Percentiles rank a stretch among this genome's conserved stretches.
These are phyloP conservation scores for Penicillium riverlandense DNA, from an alignment of 495 filamentous ascomycete genomes.

Conservation along the genomic window DNA sequence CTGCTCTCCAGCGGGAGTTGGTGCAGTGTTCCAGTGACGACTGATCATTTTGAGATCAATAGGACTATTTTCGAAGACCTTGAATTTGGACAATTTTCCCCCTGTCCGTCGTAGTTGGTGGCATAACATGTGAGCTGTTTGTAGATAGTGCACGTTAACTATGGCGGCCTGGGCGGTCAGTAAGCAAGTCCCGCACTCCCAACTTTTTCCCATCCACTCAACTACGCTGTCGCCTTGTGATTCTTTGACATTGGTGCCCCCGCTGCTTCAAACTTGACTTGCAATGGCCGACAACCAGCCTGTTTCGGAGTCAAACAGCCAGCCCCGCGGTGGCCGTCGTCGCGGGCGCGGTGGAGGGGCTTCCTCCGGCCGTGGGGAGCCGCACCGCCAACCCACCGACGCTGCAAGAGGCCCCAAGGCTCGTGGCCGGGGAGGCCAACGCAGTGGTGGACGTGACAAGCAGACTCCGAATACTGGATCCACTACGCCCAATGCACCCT, in stretches of 20 bases:
- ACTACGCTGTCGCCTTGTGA: too few relatives aligned
- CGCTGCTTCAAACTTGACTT: conserved; percentile 2
- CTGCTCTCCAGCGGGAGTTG: conserved; percentile 37
- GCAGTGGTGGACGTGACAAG: conserved; percentile 24
- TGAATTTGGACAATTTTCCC: too few relatives aligned
- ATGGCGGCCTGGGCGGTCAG: too few relatives aligned
- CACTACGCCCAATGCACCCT: conserved; percentile 1
- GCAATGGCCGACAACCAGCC: conserved; percentile 32
- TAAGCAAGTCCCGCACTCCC: background rate
- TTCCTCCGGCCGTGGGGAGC: conserved; percentile 18
- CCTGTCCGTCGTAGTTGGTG: too few relatives aligned
- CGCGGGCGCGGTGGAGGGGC: conserved; percentile 33
- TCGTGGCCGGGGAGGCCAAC: conserved; percentile 26
- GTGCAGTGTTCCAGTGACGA: conserved; percentile 17
- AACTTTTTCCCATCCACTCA: conserved; percentile 8
- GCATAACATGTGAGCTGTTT: too few relatives aligned
- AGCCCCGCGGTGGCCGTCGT: conserved; percentile 32
- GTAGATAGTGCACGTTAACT: too few relatives aligned
- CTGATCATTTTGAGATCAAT: background rate
- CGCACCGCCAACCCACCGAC: background rate
- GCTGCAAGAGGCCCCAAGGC: conserved; percentile 13
- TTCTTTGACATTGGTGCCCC: conserved; percentile 5
- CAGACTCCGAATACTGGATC: conserved; percentile 14
- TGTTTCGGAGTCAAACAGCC: conserved; percentile 21
- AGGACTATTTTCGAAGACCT: too few relatives aligned